phyloP scores from a whole-genome alignment of 2,329 filamentous ascomycete genomes.

The Ophiostoma himal-ulmi region DNA sequence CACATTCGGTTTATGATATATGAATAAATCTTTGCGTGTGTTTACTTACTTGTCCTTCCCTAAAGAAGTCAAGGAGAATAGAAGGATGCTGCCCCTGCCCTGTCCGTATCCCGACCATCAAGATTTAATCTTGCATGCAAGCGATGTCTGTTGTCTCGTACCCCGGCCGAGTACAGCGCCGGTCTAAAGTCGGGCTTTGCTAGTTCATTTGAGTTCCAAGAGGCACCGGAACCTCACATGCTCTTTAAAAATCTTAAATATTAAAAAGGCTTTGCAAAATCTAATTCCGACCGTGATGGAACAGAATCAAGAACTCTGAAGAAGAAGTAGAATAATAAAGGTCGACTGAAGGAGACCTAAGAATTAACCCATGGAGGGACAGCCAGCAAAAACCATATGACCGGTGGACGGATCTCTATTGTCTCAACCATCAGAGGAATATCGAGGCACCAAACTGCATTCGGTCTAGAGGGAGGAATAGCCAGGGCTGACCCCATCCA shows the following conservation, averaged over 20 bases:
- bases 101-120: constrained; percentile 1
- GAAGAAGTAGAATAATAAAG: neutral
- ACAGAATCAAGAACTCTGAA: neutral
- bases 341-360: neutral
- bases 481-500: neutral
- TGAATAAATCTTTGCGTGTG: neutral
- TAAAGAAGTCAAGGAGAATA: neutral
- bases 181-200: neutral
- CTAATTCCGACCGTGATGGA: neutral
- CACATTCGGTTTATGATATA: neutral
- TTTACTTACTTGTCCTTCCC: neutral
- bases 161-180: neutral
- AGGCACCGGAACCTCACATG: no score
- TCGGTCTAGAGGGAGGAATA: neutral
- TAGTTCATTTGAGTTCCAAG: no score
- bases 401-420: neutral
- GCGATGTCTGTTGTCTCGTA: neutral
- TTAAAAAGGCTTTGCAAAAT: neutral
- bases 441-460: neutral
- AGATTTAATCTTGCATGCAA: constrained; percentile 6
- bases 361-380: no score
- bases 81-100: neutral
- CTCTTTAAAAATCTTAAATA: no score
- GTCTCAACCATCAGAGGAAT: neutral
- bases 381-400: neutral